Evolutionary conservation across 1,139 yeast genomes (phyloP).

Genomic region (Kodamaea sp.): DNA sequence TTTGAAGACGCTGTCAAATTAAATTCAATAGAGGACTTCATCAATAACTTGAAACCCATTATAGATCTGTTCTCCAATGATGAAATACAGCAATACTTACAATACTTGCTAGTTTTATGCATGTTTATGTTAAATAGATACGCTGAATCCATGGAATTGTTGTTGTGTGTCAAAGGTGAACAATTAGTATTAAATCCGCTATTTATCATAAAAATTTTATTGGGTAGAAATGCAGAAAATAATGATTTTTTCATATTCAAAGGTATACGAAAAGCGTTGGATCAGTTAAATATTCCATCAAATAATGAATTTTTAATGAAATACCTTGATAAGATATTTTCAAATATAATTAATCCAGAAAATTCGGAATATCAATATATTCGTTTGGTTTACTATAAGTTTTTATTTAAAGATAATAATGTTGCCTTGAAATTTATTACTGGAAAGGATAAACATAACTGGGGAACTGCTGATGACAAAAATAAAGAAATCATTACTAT

Average conservation of each 20-base stretch:
- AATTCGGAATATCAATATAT: constrained; percentile 3
- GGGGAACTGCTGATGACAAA: constrained; percentile 5
- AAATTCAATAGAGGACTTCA: constrained; percentile 1
- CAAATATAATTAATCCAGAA: constrained; percentile 5
- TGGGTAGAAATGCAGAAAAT: constrained; percentile 2
- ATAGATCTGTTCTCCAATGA: constrained; percentile 9
- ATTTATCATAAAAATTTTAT: constrained; percentile 13
- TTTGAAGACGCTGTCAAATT: constrained; percentile 1
- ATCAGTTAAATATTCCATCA: constrained; percentile 1
- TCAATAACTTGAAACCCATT: constrained; percentile 5
- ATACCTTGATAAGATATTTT: constrained; percentile 12
- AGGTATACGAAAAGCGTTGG: constrained; percentile 7
- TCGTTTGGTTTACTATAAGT: constrained; percentile 8
- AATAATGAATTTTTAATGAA: constrained; percentile 4
- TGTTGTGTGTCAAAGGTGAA: constrained; percentile 13
- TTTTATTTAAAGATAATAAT: constrained; percentile 1
- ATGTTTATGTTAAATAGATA: constrained; percentile 7
- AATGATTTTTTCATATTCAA: constrained; percentile 5
- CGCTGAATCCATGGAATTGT: constrained; percentile 10
- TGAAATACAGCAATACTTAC: constrained; percentile 12
- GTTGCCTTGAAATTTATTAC: constrained; percentile 4
- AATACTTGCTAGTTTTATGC: constrained; percentile 11
- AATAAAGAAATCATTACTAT: constrained; percentile 8
- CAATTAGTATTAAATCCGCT: constrained; percentile 15
- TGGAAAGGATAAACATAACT: constrained; percentile 10